Base-by-base conservation (phyloP, 2,329 filamentous ascomycete genomes). In the Fusarium denticulatum region DNA sequence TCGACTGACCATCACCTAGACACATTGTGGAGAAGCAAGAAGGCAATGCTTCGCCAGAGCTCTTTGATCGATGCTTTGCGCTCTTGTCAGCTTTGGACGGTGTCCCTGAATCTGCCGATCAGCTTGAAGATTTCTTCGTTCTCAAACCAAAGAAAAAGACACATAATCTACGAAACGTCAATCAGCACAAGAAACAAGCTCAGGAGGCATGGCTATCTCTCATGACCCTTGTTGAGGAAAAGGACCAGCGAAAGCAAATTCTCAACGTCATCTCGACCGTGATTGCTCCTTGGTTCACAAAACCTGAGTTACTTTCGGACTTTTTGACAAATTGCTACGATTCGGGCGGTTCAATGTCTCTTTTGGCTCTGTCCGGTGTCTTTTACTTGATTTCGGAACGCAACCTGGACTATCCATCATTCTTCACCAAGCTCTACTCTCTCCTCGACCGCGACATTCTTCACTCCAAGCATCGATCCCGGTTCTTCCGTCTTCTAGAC, bases 321-420 rank as follows among this genome's bases (percentile, higher is more conserved):
- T 99, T 98, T 82, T 85, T 99, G 62, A 97, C 95, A n/a, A 94
- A 96, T 83, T 97, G 92, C 36, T 98, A 97, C 84, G 89, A 98
- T 77, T 86, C 91, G 13, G 95, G 96, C 58, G 96, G 96, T 49
- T 93, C 94, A 20, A 94, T 92, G 53, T 96, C 96, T 9, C 87
- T 99, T 9, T 88, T 98, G 26, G 95, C 97, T 4, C 87, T 99
- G 3, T 97, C 94, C 2, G 96, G 96, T 58, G 91, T 99, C 50
- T 99, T 97, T 85, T 96, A 97, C 81, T 89, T 99, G 59, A 98
- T 99, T 76, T 92, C 94, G 73, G 91, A 96, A 80, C 94, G 94
- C 80, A 99, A 99, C 80, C 88, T 99, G 67, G 96, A 99, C 83
- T 99, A 99, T 81, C 95, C 95, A 3, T 92, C 92, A 37, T 99